A percentile compares a stretch with the other conserved stretches of the same genome.
Conservation (phyloP, 441 rosid genomes). For the Adansonia rubrostipa region DNA sequence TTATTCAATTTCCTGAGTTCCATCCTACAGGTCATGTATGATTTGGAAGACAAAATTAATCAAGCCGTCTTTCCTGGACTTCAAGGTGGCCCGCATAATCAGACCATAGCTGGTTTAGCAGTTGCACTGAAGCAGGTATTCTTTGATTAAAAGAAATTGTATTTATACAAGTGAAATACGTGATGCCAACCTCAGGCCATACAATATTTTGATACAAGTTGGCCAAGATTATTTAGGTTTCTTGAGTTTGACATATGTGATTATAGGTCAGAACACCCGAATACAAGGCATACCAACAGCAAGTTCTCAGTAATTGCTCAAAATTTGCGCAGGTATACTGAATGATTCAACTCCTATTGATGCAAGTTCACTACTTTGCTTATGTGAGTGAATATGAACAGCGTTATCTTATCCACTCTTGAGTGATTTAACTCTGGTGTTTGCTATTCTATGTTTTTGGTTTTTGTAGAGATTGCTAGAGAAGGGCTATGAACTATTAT, state of each 20-base stretch:
- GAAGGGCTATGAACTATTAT: slow-evolving; percentile 85
- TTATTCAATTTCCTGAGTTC: slow-evolving; percentile 25
- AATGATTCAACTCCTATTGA: slow-evolving; percentile 7
- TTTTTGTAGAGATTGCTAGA: slow-evolving; percentile 67
- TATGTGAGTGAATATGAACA: slow-evolving; percentile 23
- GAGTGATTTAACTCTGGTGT: slow-evolving; percentile 23
- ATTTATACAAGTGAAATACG: background rate
- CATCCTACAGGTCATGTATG: slow-evolving; percentile 74
- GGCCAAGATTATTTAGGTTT: slow-evolving; percentile 5
- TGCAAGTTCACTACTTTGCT: slow-evolving; percentile 22
- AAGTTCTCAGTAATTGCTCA: slow-evolving; percentile 82
- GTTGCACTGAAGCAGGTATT: slow-evolving; percentile 91
- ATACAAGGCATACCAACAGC: slow-evolving; percentile 90
- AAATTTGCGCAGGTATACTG: slow-evolving; percentile 75
- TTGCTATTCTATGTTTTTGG: slow-evolving; percentile 10
- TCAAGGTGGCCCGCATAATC: slow-evolving; percentile 99
- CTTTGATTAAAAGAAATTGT: background rate
- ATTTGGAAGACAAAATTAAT: slow-evolving; percentile 87
- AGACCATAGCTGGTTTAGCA: slow-evolving; percentile 91
- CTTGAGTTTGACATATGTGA: slow-evolving; percentile 22
- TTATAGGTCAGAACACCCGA: slow-evolving; percentile 78
- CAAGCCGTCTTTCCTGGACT: slow-evolving; percentile 98
- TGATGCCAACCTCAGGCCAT: background rate
- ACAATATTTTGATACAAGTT: background rate
- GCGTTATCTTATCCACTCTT: slow-evolving; percentile 6